Evolutionary conservation across 1,139 yeast genomes (phyloP).

Genomic region (Saccharomycopsis hybrid): DNA sequence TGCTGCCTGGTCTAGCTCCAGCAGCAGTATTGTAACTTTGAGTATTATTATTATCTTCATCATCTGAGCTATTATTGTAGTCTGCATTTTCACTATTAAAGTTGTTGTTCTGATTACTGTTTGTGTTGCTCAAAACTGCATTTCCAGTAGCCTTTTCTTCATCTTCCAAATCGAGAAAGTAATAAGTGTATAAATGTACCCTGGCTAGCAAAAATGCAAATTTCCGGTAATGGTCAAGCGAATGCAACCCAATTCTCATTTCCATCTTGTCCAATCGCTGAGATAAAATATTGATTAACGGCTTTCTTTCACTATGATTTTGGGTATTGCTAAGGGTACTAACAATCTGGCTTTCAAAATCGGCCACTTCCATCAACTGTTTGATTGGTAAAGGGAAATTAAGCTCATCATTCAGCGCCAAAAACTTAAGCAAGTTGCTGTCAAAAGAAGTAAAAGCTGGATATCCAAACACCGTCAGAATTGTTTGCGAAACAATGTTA

Average conservation of each 20-base stretch:
- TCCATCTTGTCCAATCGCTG: slow-evolving; percentile 75
- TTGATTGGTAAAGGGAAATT: slow-evolving; percentile 53
- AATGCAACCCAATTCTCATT: slow-evolving; percentile 34
- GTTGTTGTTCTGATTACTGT: not conserved
- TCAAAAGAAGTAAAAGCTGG: slow-evolving; percentile 85
- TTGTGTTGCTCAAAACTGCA: slow-evolving; percentile 13
- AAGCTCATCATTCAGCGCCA: slow-evolving; percentile 24
- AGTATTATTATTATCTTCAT: slow-evolving; percentile 21
- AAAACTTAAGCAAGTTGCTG: slow-evolving; percentile 37
- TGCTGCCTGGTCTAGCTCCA: not conserved
- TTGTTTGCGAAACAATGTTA: slow-evolving; percentile 80
- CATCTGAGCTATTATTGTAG: slow-evolving; percentile 1
- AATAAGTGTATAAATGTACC: slow-evolving; percentile 73
- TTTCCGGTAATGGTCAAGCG: slow-evolving; percentile 58
- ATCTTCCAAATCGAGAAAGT: slow-evolving; percentile 56
- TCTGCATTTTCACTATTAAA: not conserved
- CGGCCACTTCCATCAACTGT: slow-evolving; percentile 76
- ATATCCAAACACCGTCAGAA: slow-evolving; percentile 89
- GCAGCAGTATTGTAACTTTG: not conserved
- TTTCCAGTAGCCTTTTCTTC: slow-evolving; percentile 23
- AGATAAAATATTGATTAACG: slow-evolving; percentile 62
- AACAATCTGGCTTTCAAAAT: slow-evolving; percentile 80
- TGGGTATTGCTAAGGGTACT: slow-evolving; percentile 58
- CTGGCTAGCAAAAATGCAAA: slow-evolving; percentile 67
- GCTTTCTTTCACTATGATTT: slow-evolving; percentile 56